Base-by-base conservation (phyloP, 169 alveolate genomes). In the Eimeria tenella region DNA sequence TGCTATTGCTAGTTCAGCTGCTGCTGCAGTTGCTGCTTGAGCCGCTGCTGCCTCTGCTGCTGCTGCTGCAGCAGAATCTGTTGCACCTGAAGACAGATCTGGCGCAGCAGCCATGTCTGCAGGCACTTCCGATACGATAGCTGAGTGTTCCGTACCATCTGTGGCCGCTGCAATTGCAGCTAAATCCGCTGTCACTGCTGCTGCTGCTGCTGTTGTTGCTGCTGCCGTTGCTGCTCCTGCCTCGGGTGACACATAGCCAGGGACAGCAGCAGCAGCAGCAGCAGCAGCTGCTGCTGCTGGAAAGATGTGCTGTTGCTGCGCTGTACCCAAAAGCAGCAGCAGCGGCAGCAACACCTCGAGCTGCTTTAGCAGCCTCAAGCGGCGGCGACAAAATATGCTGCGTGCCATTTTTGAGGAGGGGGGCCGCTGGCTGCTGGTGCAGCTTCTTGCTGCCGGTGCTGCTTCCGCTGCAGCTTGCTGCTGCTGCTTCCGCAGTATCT, bases 311-410 rank as follows among this genome's bases (percentile, higher is more conserved):
- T 79, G 87, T 65, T 53, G 55, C 60, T 8, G 83, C 83, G 15
- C 10, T 17, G 56, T 15, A 62, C 23, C 52, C 87, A 53, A 19
- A 4, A 15, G 25, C 86, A 25, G 65, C 25, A 79, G 52, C 71
- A 75, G 86, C 86, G 70, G 71, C 87, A 79, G 70, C 87, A 79
- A 62, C 87, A 79, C 68, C 55, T 4, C 52, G 8, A 55, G 68
- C 68, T 10, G 83, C 83, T 17, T 55, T 58, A 13, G 83, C 58
- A 6, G 83, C 81, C 56, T 4, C 55, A 25, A 6, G 21, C 55
- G 42, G 81, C 56, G 13, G 81, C 53, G 1, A 19, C 53, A 13
- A 7, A 21, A 0, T 55, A 71, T 71, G 13, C 21, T 71, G 11
- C 42, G 42, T 31, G 42, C 42, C 42, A 31, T 31, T 31, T 31